Conservation (phyloP, 768 basidiomycete species). For the Trametes cinnabarina region DNA sequence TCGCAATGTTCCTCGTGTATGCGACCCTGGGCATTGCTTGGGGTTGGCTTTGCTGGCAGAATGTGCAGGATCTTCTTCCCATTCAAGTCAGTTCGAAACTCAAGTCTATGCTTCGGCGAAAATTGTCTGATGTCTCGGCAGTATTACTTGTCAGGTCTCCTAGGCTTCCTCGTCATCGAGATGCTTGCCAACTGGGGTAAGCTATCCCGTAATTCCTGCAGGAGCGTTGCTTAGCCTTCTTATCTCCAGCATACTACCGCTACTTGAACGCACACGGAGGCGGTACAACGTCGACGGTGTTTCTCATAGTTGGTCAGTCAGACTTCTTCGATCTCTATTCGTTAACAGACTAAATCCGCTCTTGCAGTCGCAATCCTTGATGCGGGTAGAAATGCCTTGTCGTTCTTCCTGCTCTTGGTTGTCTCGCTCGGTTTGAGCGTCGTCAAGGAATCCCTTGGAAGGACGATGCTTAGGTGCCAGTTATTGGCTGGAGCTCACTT, state of each 20-base stretch:
- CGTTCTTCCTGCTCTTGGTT: constrained; percentile 92
- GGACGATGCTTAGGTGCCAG: constrained; percentile 81
- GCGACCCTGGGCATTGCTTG: constrained; percentile 63
- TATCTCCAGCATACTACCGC: constrained; percentile 75
- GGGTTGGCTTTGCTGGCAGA: constrained; percentile 81
- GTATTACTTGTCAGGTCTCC: constrained; percentile 89
- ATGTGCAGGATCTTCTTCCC: constrained; percentile 80
- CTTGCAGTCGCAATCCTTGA: constrained; percentile 84
- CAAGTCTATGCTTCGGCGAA: not conserved
- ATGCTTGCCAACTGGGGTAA: constrained; percentile 88
- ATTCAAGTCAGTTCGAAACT: constrained; percentile 60
- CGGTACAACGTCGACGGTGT: constrained; percentile 73
- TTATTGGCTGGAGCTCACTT: constrained; percentile 84
- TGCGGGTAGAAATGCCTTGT: constrained; percentile 90
- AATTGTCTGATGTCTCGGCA: constrained; percentile 30
- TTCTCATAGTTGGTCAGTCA: constrained; percentile 83
- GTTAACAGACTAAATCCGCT: not conserved
- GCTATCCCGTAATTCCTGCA: not conserved
- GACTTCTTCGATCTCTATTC: not conserved
- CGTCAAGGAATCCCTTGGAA: constrained; percentile 83
- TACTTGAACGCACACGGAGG: constrained; percentile 88
- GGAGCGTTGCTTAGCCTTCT: not conserved
- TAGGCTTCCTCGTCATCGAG: constrained; percentile 85
- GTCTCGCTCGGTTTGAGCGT: constrained; percentile 92
- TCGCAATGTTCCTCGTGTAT: constrained; percentile 82